These are phyloP conservation scores for Penicillium coffeae DNA, from an alignment of 495 filamentous ascomycete genomes.

Conservation along the genomic window DNA sequence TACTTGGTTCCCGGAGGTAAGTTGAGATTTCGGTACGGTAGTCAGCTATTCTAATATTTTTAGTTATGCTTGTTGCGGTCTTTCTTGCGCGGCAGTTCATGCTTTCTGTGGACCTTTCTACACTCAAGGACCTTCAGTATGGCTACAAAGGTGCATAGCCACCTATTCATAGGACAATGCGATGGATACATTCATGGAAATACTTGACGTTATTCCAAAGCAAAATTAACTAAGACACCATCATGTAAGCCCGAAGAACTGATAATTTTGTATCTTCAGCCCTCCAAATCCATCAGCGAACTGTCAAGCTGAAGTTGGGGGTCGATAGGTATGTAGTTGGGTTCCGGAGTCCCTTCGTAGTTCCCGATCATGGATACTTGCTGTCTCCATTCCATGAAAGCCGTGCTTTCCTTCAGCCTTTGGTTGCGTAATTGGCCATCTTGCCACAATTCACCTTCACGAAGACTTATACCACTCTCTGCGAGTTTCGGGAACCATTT, in stretches of 20 bases:
- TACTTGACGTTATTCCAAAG: not conserved
- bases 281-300: constrained; percentile 8
- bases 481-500: constrained; percentile 61
- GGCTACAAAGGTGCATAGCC: constrained; percentile 49
- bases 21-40: constrained; percentile 5
- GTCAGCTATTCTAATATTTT: not conserved
- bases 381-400: not conserved
- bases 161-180: not conserved
- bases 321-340: constrained; percentile 44
- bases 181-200: not conserved
- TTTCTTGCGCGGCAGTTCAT: constrained; percentile 37
- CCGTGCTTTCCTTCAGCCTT: not conserved
- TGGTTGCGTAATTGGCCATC: not conserved
- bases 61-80: constrained; percentile 37
- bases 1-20: constrained; percentile 40
- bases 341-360: not conserved
- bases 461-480: constrained; percentile 39
- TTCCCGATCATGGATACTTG: not conserved
- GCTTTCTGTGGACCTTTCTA: constrained; percentile 41
- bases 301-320: constrained; percentile 34
- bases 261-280: not conserved
- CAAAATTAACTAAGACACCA: not conserved
- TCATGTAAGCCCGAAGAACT: not conserved
- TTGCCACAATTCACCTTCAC: not conserved
- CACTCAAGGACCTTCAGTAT: constrained; percentile 47